Evolutionary conservation across 768 basidiomycete species (phyloP).

Genomic region (Termitomyces eurrhizus): DNA sequence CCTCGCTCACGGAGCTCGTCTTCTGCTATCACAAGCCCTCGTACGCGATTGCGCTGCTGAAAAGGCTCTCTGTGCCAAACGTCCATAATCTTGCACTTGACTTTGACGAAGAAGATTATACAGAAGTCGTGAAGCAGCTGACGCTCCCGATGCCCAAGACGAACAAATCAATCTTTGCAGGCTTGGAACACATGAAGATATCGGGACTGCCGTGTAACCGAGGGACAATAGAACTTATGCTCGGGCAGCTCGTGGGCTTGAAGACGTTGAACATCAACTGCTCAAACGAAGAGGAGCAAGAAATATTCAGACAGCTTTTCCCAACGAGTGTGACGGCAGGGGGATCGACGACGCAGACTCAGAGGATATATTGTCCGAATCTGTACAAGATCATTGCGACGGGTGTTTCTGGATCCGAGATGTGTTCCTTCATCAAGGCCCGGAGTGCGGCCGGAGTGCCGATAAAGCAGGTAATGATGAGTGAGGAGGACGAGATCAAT

Average conservation of each 20-base stretch:
- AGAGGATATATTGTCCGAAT: slow-evolving; percentile 42
- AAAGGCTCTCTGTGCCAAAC: slow-evolving; percentile 36
- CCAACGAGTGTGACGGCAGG: slow-evolving; percentile 4
- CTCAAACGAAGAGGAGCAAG: slow-evolving; percentile 23
- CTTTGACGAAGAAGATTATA: slow-evolving; percentile 52
- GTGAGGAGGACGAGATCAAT: slow-evolving; percentile 38
- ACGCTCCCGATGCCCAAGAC: slow-evolving; percentile 33
- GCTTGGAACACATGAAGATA: slow-evolving; percentile 51
- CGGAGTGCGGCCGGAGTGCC: slow-evolving; percentile 41
- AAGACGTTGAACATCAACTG: slow-evolving; percentile 35
- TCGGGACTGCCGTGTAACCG: slow-evolving; percentile 41
- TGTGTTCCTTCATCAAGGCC: slow-evolving; percentile 43
- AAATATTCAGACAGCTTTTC: slow-evolving; percentile 26
- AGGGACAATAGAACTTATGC: slow-evolving; percentile 31
- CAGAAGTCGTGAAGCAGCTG: slow-evolving; percentile 42
- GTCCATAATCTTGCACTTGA: slow-evolving; percentile 47
- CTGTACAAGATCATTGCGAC: slow-evolving; percentile 46
- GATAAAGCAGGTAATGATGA: slow-evolving; percentile 44
- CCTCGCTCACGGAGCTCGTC: slow-evolving; percentile 34
- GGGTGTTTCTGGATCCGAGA: slow-evolving; percentile 33
- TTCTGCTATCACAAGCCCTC: slow-evolving; percentile 36
- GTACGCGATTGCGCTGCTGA: slow-evolving; percentile 35
- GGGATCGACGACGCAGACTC: slow-evolving; percentile 12
- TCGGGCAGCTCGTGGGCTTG: slow-evolving; percentile 45
- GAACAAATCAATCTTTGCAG: slow-evolving; percentile 41